Evolutionary conservation across 306 rosid species (phyloP), one percentile per base, ranked within the genome.

Genomic region (Lathyrus sativus): DNA sequence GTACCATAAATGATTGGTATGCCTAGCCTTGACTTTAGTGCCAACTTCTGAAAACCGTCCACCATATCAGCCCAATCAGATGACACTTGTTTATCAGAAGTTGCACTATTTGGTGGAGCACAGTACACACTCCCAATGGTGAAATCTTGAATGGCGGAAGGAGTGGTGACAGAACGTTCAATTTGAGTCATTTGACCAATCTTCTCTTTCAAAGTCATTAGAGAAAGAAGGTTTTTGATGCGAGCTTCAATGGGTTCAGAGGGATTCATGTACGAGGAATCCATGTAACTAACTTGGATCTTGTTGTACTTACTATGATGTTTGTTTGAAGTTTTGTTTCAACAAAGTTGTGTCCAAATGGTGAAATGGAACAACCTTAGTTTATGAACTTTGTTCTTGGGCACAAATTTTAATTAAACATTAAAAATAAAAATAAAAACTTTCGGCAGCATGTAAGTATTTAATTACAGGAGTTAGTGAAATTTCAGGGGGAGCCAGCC

Each of bases 61-160:
- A 86, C 76, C 89, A 88, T 86, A 35, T 86, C 82, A 6, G 96
- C 89, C 91, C 93, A 86, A 70, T 86, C 96, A 2, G 83, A 78
- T 2, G 96, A 79, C 43, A 67, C 14, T 12, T 85, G 86, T 41
- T 78, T 74, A 67, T 80, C 83, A 24, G 77, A 83, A 31, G 96
- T 88, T 39, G 42, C 85, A 56, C 83, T 82, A 3, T 86, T 86
- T 71, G 88, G 86, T 59, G 88, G 88, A 57, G 74, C 71, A 72
- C 85, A 88, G 12, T 78, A 82, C 60, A 91, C 42, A 76, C 89
- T 86, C 76, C 95, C 62, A 12, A 56, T 56, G 11, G 62, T 13
- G 62, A 56, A 56, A 0, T 56, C 18, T 28, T 56, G 31, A 2
- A 56, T 6, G 62, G 62, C 41, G n/a, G 62, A 56, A 56, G 62